These are phyloP conservation scores for Calycina marina DNA, from an alignment of 2,329 filamentous ascomycete species.

Conservation along the genomic window DNA sequence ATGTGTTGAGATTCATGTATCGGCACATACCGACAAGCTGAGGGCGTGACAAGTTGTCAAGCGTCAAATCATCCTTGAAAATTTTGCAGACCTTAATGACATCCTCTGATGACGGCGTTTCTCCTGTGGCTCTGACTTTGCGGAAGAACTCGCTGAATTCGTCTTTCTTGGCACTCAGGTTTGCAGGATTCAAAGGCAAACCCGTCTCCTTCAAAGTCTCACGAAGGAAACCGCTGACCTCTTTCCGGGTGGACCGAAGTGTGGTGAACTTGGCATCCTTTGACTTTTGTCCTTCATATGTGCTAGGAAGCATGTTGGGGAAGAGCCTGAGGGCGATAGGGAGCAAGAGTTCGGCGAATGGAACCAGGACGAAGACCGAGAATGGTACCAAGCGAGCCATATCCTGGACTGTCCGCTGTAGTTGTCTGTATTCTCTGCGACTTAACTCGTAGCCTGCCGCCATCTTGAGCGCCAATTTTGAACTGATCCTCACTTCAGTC, in stretches of 20 bases:
- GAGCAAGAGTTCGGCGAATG: slow-evolving; percentile 84
- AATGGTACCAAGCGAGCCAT: slow-evolving; percentile 86
- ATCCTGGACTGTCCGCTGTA: slow-evolving; percentile 87
- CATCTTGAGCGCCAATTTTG: slow-evolving; percentile 87
- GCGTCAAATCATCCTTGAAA: slow-evolving; percentile 92
- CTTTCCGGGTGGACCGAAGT: slow-evolving; percentile 75
- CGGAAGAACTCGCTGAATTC: slow-evolving; percentile 96
- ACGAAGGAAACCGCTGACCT: slow-evolving; percentile 81
- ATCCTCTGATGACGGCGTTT: slow-evolving; percentile 74
- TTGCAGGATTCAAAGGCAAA: slow-evolving; percentile 63
- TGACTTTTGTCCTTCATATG: slow-evolving; percentile 82
- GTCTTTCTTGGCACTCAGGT: slow-evolving; percentile 72
- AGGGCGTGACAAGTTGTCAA: slow-evolving; percentile 91
- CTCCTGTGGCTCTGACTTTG: slow-evolving; percentile 83
- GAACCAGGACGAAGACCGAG: slow-evolving; percentile 91
- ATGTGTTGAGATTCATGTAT: slow-evolving; percentile 95
- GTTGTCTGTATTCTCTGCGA: slow-evolving; percentile 80
- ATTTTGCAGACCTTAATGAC: slow-evolving; percentile 99
- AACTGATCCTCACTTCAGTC: slow-evolving; percentile 86
- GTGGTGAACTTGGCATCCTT: slow-evolving; percentile 78
- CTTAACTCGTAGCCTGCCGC: slow-evolving; percentile 93
- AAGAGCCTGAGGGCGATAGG: slow-evolving; percentile 88
- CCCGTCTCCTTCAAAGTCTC: slow-evolving; percentile 88
- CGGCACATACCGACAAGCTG: slow-evolving; percentile 96
- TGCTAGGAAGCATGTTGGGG: slow-evolving; percentile 94